phyloP scores from a whole-genome alignment of 2,329 filamentous ascomycete genomes.

The Rugonectria rugulosa region DNA sequence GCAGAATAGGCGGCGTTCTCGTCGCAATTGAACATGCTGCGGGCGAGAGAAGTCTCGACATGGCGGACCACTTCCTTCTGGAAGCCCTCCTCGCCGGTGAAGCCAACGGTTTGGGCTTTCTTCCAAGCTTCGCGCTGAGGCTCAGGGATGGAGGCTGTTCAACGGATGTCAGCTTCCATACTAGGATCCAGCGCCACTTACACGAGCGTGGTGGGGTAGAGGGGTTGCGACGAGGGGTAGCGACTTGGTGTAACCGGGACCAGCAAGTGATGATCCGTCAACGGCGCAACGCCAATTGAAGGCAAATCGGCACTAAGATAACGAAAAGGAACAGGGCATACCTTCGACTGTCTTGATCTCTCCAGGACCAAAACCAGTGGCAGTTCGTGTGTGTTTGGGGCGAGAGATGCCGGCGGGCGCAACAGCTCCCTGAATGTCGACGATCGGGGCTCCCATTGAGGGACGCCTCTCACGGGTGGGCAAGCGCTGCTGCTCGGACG shows the following conservation, averaged over 20 bases:
- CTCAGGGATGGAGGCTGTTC: conserved; percentile 80
- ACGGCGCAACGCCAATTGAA: conserved; percentile 15
- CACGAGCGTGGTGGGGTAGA: conserved; percentile 5
- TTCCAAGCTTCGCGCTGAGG: conserved; percentile 84
- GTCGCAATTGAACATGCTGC: conserved; percentile 98
- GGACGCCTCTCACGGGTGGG: conserved; percentile 78
- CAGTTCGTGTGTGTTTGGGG: conserved; percentile 97
- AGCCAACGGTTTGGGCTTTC: conserved; percentile 69
- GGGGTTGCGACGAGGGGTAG: conserved; percentile 4
- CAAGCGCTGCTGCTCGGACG: conserved; percentile 47
- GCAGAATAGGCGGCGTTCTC: conserved; percentile 92
- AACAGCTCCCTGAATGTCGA: conserved; percentile 85
- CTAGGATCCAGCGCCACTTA: conserved; percentile 10
- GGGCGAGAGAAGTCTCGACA: conserved; percentile 94
- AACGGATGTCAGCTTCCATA: conserved; percentile 17
- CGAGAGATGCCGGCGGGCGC: conserved; percentile 84
- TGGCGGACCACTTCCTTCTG: conserved; percentile 88
- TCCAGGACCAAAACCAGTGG: conserved; percentile 86
- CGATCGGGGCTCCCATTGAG: conserved; percentile 82
- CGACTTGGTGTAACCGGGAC: neutral
- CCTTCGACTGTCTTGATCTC: conserved; percentile 97
- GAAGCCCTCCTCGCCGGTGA: conserved; percentile 83
- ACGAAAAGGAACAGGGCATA: conserved; percentile 49
- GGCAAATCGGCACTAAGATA: neutral
- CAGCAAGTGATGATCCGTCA: neutral